phyloP scores from a whole-genome alignment of 441 rosid genomes.

The Syzygium syzygioides region DNA sequence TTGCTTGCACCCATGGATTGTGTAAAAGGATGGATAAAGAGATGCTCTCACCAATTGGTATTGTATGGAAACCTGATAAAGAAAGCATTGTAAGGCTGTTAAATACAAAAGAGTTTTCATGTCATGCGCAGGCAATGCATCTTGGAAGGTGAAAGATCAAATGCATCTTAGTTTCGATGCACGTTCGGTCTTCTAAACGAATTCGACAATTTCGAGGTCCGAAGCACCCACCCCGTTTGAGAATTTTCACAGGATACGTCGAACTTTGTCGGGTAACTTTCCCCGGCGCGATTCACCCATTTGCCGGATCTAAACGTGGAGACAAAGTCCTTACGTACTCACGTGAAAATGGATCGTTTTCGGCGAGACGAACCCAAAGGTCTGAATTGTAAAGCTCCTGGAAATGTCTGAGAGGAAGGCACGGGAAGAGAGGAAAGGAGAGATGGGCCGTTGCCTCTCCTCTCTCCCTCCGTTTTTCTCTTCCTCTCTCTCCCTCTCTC shows the following conservation, averaged over 20 bases:
- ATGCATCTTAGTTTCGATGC: background rate
- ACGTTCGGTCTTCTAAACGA: background rate
- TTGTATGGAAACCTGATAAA: background rate
- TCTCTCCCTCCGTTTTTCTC: background rate
- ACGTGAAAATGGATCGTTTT: background rate
- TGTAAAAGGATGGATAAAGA: background rate
- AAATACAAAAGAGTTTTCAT: background rate
- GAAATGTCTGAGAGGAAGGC: background rate
- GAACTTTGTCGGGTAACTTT: background rate
- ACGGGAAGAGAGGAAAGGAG: background rate
- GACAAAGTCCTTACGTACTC: background rate
- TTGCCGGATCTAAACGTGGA: background rate
- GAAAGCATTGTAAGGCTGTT: background rate
- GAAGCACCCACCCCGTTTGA: background rate
- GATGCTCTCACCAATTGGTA: background rate
- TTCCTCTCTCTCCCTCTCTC: background rate
- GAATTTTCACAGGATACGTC: background rate
- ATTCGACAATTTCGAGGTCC: background rate
- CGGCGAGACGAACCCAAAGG: background rate
- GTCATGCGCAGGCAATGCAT: background rate
- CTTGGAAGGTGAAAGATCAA: background rate
- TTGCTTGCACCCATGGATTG: conserved; percentile 53
- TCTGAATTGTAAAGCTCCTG: background rate
- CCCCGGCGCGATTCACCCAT: background rate
- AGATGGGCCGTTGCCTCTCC: background rate